Conservation (phyloP, 768 basidiomycete genomes). For the Lentinula aciculospora region DNA sequence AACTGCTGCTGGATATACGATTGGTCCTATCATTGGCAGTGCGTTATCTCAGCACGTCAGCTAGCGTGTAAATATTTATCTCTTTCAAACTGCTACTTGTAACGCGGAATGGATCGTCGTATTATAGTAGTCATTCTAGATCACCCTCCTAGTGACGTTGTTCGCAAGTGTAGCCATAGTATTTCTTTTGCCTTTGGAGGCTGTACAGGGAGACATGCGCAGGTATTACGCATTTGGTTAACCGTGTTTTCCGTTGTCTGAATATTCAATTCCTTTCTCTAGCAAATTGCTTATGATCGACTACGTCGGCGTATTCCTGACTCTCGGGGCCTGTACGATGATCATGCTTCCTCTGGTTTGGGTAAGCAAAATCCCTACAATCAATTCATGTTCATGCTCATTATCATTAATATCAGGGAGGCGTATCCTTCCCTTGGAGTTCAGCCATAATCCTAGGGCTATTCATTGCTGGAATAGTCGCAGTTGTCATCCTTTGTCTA, state of each 20-base stretch:
- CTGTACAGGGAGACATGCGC: slow-evolving; percentile 54
- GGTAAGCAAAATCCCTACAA: slow-evolving; percentile 27
- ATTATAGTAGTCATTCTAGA: slow-evolving; percentile 68
- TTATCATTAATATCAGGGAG: slow-evolving; percentile 40
- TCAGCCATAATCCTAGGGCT: slow-evolving; percentile 61
- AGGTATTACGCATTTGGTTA: slow-evolving; percentile 25
- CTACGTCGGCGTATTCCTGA: slow-evolving; percentile 53
- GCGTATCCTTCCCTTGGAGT: slow-evolving; percentile 66
- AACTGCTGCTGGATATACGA: slow-evolving; percentile 53
- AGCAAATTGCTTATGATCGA: slow-evolving; percentile 71
- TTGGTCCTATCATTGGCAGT: slow-evolving; percentile 68
- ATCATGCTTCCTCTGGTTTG: slow-evolving; percentile 70
- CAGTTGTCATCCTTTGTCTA: slow-evolving; percentile 52
- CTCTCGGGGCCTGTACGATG: slow-evolving; percentile 54
- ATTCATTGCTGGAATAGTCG: slow-evolving; percentile 47
- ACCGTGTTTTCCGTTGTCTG: background rate
- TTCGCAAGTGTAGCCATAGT: slow-evolving; percentile 48
- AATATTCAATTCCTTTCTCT: background rate
- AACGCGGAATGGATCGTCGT: background rate
- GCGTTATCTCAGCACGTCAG: slow-evolving; percentile 53
- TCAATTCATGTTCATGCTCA: background rate
- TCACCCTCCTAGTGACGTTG: slow-evolving; percentile 57
- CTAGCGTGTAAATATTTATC: slow-evolving; percentile 44
- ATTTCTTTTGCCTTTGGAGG: slow-evolving; percentile 66
- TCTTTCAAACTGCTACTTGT: no score